Evolutionary conservation across 1,284 basidiomycete genomes (phyloP).

Genomic region (Trichosporon ovoides): DNA sequence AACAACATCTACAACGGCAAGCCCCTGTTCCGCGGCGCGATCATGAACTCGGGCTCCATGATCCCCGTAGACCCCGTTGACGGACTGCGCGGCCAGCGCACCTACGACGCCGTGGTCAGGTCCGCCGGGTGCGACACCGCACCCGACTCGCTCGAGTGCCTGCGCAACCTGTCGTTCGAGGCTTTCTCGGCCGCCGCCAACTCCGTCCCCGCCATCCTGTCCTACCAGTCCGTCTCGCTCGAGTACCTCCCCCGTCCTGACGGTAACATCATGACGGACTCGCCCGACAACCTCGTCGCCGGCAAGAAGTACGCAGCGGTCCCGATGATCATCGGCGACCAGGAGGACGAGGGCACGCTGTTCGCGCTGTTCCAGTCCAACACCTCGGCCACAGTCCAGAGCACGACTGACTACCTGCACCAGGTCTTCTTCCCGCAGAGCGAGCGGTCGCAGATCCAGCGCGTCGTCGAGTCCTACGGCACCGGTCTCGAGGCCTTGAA

Average conservation of each 20-base stretch:
- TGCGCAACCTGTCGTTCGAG: constrained; percentile 52
- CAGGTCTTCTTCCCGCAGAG: constrained; percentile 23
- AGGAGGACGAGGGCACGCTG: constrained; percentile 24
- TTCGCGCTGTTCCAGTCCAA: constrained; percentile 29
- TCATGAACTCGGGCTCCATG: constrained; percentile 47
- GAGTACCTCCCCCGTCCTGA: constrained; percentile 56
- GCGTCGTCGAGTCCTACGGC: constrained; percentile 2
- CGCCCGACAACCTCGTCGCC: constrained; percentile 35
- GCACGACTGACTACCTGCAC: constrained; percentile 20
- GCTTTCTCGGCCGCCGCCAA: constrained; percentile 13
- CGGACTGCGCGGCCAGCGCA: constrained; percentile 14
- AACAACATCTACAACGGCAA: constrained; percentile 41
- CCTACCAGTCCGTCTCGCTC: constrained; percentile 22
- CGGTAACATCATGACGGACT: constrained; percentile 53
- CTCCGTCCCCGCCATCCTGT: constrained; percentile 15
- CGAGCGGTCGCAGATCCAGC: constrained; percentile 23
- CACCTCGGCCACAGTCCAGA: constrained; percentile 19
- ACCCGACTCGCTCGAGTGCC: constrained; percentile 53
- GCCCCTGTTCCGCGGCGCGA: constrained; percentile 47
- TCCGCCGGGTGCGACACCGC: constrained; percentile 24
- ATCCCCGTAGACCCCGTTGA: constrained; percentile 30
- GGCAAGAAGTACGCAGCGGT: constrained; percentile 14
- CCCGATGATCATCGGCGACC: constrained; percentile 23
- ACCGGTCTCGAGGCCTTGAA: constrained; percentile 27
- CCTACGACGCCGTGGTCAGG: constrained; percentile 15